phyloP scores from a whole-genome alignment of 345 rosid genomes.

The Ceriops zippeliana region DNA sequence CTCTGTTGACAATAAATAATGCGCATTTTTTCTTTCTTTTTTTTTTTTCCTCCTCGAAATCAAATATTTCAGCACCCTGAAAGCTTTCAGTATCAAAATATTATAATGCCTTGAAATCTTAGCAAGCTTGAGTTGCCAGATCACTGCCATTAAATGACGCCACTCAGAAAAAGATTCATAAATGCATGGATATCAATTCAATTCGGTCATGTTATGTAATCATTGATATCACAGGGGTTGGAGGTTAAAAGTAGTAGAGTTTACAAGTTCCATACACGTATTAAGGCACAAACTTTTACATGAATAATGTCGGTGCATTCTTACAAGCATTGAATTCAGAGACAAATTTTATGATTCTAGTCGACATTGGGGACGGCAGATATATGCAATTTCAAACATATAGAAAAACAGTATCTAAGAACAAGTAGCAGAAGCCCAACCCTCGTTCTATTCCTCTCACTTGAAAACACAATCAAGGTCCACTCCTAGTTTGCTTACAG shows the following conservation, averaged over 20 bases:
- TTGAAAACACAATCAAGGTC: not conserved
- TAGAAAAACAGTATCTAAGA: no score
- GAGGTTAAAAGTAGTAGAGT: not conserved
- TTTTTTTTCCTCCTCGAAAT: not conserved
- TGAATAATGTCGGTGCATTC: no score
- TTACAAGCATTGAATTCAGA: no score
- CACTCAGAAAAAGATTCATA: not conserved
- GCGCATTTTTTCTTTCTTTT: not conserved
- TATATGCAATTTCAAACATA: no score
- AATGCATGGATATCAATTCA: not conserved
- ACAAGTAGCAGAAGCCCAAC: no score
- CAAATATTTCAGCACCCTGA: not conserved
- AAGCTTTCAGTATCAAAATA: conserved; percentile 6
- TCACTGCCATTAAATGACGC: not conserved
- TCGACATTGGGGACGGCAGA: no score
- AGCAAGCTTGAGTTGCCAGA: conserved; percentile 12
- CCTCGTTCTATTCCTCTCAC: not conserved
- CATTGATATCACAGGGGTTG: not conserved
- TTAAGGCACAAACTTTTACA: not conserved
- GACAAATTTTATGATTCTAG: no score
- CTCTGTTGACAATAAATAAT: no score
- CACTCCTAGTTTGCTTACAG: not conserved
- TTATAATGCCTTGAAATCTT: not conserved
- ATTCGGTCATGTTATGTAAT: not conserved
- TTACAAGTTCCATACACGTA: not conserved